A percentile compares a stretch with the other conserved stretches of the same genome.
These are phyloP conservation scores for Podaxis rugospora DNA, from an alignment of 768 basidiomycete genomes.

Conservation along the genomic window DNA sequence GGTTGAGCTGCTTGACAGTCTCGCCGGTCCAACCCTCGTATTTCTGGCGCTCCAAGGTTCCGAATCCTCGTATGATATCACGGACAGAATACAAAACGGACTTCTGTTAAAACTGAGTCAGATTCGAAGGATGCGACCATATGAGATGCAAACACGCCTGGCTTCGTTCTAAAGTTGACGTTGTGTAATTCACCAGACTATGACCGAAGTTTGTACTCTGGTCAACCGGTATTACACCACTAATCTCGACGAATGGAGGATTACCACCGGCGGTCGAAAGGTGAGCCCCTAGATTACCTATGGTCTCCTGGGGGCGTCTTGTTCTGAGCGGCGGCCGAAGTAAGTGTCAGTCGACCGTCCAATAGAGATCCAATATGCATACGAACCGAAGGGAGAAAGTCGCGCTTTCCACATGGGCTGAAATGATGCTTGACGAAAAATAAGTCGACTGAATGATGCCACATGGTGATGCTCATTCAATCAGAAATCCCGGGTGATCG, in stretches of 20 bases:
- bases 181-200: conserved; percentile 38
- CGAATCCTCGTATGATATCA: conserved; percentile 61
- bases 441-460: conserved; percentile 32
- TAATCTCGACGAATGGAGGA: conserved; percentile 51
- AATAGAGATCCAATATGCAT: conserved; percentile 4
- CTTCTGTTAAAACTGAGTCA: neutral
- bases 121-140: neutral
- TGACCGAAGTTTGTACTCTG: conserved; percentile 24
- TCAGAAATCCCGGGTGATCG: conserved; percentile 9
- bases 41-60: conserved; percentile 25
- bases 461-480: conserved; percentile 10
- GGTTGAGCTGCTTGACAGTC: neutral
- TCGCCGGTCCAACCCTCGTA: conserved; percentile 37
- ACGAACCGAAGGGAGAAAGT: conserved; percentile 57
- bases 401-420: conserved; percentile 52
- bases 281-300: conserved; percentile 40
- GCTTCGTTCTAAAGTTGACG: conserved; percentile 17
- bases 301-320: conserved; percentile 25
- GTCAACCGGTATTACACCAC: conserved; percentile 47
- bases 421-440: conserved; percentile 53
- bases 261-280: conserved; percentile 52
- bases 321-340: conserved; percentile 22
- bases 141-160: neutral
- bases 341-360: neutral
- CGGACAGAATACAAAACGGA: neutral